These are phyloP conservation scores for Vickermania ingenoplastis DNA, from an alignment of 208 protist genomes.

Conservation along the genomic window DNA sequence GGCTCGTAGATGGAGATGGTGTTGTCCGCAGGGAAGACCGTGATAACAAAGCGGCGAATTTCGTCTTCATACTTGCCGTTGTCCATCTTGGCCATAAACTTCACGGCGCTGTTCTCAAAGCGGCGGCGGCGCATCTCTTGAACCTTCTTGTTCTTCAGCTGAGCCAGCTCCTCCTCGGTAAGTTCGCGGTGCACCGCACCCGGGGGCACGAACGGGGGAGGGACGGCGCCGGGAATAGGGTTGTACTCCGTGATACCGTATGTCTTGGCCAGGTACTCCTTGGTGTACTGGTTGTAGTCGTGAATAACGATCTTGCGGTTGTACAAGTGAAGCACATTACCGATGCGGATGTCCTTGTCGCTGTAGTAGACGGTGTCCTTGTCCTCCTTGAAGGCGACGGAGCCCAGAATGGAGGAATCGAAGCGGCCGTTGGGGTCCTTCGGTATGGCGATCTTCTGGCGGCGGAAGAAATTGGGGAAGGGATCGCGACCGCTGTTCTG, in stretches of 20 bases:
- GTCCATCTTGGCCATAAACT: conserved; percentile 86
- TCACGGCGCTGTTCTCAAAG: conserved; percentile 74
- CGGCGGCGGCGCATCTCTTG: conserved; percentile 78
- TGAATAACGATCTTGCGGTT: conserved; percentile 82
- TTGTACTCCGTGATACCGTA: conserved; percentile 57
- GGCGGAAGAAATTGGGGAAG: conserved; percentile 93
- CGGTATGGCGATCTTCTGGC: conserved; percentile 76
- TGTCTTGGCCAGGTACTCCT: conserved; percentile 65
- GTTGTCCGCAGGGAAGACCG: conserved; percentile 89
- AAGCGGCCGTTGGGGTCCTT: conserved; percentile 49
- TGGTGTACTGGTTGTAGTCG: conserved; percentile 93
- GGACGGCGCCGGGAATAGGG: conserved; percentile 46
- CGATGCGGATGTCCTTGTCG: conserved; percentile 90
- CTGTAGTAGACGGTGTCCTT: conserved; percentile 91
- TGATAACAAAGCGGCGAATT: conserved; percentile 86
- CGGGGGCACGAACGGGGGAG: conserved; percentile 53
- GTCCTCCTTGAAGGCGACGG: conserved; percentile 86
- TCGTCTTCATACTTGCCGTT: conserved; percentile 73
- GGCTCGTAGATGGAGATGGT: conserved; percentile 89
- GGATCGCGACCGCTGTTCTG: conserved; percentile 96
- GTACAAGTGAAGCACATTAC: conserved; percentile 83
- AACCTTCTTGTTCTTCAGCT: conserved; percentile 53
- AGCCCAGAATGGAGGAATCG: conserved; percentile 86
- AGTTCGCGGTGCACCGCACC: conserved; percentile 75
- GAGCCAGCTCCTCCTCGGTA: conserved; percentile 77